Percentiles rank a stretch among this genome's conserved stretches.
Conservation (phyloP, 345 rosid genomes). For the Dipteronia sinensis region DNA sequence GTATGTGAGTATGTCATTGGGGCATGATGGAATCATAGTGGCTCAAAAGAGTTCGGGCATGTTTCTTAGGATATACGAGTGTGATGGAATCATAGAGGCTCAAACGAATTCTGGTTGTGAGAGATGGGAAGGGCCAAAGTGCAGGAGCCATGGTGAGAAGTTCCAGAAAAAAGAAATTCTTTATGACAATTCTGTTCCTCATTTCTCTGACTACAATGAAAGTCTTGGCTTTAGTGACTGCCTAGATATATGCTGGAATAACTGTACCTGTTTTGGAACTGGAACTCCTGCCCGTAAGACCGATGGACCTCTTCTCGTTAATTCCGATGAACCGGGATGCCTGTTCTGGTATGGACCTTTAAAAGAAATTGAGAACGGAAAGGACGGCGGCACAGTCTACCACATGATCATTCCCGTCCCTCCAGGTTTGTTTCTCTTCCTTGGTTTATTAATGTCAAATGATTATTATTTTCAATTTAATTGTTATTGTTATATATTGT, state of each 20-base stretch:
- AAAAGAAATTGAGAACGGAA: neutral
- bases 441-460: no score
- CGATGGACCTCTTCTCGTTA: no score
- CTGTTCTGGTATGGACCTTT: neutral
- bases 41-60: neutral
- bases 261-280: neutral
- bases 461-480: no score
- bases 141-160: no score
- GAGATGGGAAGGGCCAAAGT: neutral
- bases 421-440: neutral
- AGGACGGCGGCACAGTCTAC: no score
- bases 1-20: no score
- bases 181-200: neutral
- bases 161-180: no score
- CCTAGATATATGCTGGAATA: slow-evolving; percentile 1
- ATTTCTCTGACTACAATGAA: no score
- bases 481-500: no score
- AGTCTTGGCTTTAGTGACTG: neutral
- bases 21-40: neutral
- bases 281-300: no score
- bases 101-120: neutral
- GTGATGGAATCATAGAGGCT: slow-evolving; percentile 2
- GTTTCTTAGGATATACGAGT: neutral
- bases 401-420: neutral
- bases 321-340: neutral